Base-by-base conservation (phyloP, 306 rosid species). In the Hippophae tibetana region DNA sequence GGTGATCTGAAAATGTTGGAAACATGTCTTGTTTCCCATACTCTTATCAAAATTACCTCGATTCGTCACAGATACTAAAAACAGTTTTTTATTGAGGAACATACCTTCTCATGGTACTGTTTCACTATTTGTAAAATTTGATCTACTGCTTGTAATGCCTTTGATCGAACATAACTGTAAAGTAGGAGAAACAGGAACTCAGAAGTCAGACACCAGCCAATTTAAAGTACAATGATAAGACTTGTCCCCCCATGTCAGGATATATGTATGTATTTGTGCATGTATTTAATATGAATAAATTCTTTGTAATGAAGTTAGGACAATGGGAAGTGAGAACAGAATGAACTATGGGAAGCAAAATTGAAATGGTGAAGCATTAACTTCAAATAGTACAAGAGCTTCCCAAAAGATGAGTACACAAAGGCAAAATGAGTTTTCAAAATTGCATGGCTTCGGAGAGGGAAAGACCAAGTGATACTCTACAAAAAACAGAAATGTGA, bases 121-220 rank as follows among this genome's bases (percentile, higher is more conserved):
- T 86, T 93, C 66, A 83, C 76, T 52, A 86, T 73, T 71, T 69
- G 94, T 77, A 92, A 66, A 84, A 92, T 88, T 60, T 92, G 97
- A 74, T 88, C 99, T 69, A 86, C 86, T 23, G 95, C 94, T 84
- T 92, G 95, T 79, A 92, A 85, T 68, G 96, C 94, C 78, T 86
- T 92, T 5, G 80, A 71, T 25, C 94, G 86, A 73, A 92, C 97
- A 77, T 92, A 97, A 64, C 96, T 92, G 80, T 69, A 75, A 67
- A 70, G 63, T 64, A 27, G 44, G 58, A 54, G 61, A 54, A 10
- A 72, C 56, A 31, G 38, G 23, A 31, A 31, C 38, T 31, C 43
- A 70, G 54, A 57, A 63, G 9, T 57, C 14, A 62, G 9, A 60
- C 48, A 58, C 48, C n/a, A 54, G 38, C 40, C 52, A 47, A 47